Base-by-base conservation (phyloP, 768 basidiomycete genomes). In the Calocera cornea region DNA sequence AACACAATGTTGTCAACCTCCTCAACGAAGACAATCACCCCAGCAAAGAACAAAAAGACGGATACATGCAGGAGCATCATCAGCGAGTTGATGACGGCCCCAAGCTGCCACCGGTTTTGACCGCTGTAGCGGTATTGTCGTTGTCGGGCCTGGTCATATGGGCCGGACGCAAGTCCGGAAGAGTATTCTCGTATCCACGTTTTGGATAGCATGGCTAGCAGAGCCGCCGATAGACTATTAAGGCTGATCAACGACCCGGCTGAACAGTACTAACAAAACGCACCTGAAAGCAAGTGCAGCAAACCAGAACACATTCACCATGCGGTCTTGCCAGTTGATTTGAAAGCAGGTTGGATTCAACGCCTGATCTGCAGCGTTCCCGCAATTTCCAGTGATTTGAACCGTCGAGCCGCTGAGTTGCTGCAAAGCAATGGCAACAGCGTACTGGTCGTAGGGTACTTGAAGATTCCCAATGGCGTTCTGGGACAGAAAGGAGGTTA, bases 61-160 rank as follows among this genome's bases (percentile, higher is more conserved):
- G 82, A 80, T 10, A 80, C 71, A 69, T 84, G 83, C n/a, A 83
- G 77, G 11, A 83, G 77, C n/a, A 78, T 74, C 1, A 82, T 82
- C 16, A 82, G 78, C 17, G 74, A 68, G 27, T 79, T 77, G 3
- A 83, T 78, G n/a, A 82, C 72, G 1, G 74, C 70, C 7, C 75
- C 71, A 73, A 83, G 76, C 5, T 74, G 73, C 71, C 80, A 81
- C 64, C 70, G 72, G 16, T 75, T 75, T 34, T 82, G 69, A 33
- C 80, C 80, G 41, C 76, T 72, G 68, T 77, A 75, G 1, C 80
- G 74, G 70, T 77, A 82, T 8, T 80, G 75, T 27, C 78, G 77
- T 1, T 81, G 75, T 14, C 81, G 74, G 0, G 80, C 80, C 17
- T 78, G 78, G 68, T 78, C 76, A 73, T 69, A 41, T 75, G 75